These are phyloP conservation scores for Purpureocillium lavendulum DNA, from an alignment of 2,329 filamentous ascomycete genomes.

Conservation along the genomic window DNA sequence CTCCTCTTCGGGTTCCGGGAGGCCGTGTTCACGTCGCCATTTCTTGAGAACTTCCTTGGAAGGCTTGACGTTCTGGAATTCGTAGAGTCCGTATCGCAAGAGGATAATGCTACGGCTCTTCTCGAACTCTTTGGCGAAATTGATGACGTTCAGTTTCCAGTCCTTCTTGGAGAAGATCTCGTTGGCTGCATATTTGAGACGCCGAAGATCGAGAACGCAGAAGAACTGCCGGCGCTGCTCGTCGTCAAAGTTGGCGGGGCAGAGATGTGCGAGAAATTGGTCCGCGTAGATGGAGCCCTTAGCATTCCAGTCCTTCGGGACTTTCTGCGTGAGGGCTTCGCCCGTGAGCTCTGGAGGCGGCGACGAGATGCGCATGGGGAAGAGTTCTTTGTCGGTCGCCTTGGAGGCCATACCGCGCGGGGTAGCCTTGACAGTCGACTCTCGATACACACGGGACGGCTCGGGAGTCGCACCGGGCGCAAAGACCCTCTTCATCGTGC, in stretches of 20 bases:
- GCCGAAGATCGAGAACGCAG: slow-evolving; percentile 52
- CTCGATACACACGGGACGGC: slow-evolving; percentile 32
- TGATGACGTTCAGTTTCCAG: slow-evolving; percentile 54
- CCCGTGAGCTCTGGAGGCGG: slow-evolving; percentile 48
- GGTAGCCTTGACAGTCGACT: slow-evolving; percentile 36
- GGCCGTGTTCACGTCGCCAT: slow-evolving; percentile 48
- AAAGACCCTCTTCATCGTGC: slow-evolving; percentile 39
- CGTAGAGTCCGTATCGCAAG: slow-evolving; percentile 52
- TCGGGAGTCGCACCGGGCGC: slow-evolving; percentile 35
- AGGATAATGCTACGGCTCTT: slow-evolving; percentile 55
- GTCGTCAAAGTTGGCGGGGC: slow-evolving; percentile 48
- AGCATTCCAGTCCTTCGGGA: slow-evolving; percentile 43
- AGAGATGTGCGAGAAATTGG: slow-evolving; percentile 48
- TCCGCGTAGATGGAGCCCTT: slow-evolving; percentile 51
- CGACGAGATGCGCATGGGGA: slow-evolving; percentile 50
- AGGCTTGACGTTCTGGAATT: slow-evolving; percentile 54
- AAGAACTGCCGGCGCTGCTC: slow-evolving; percentile 54
- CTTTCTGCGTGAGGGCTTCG: slow-evolving; percentile 42
- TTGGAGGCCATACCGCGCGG: slow-evolving; percentile 41
- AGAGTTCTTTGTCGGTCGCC: slow-evolving; percentile 41
- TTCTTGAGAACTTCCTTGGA: slow-evolving; percentile 48
- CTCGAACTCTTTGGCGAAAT: slow-evolving; percentile 57
- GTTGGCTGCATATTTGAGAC: slow-evolving; percentile 52
- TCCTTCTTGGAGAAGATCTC: slow-evolving; percentile 53
- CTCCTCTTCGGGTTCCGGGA: slow-evolving; percentile 42